Evolutionary conservation across 2,329 filamentous ascomycete species (phyloP).

Genomic region (Cercospora sojina): DNA sequence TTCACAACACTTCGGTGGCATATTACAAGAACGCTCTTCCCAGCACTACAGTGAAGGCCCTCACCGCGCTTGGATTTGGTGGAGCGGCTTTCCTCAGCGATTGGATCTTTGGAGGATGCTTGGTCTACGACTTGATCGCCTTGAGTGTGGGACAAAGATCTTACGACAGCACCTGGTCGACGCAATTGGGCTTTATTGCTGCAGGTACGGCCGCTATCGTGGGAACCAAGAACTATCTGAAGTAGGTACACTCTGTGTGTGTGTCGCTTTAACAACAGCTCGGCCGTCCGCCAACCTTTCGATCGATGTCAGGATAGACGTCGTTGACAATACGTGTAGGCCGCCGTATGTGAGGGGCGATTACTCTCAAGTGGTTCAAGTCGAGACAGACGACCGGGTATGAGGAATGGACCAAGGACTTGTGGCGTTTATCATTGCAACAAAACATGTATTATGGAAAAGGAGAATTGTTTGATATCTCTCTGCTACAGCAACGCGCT

Average conservation of each 20-base stretch:
- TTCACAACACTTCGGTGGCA: conserved; percentile 59
- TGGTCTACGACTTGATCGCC: conserved; percentile 59
- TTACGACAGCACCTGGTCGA: conserved; percentile 50
- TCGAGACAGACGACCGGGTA: conserved; percentile 32
- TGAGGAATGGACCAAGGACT: neutral
- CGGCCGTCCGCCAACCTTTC: conserved; percentile 2
- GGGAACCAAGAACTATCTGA: conserved; percentile 51
- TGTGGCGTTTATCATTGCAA: neutral
- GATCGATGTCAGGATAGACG: neutral
- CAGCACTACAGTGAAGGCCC: conserved; percentile 48
- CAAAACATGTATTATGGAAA: neutral
- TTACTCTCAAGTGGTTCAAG: conserved; percentile 31
- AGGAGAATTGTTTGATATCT: neutral
- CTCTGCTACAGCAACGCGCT: neutral
- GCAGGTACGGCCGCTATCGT: conserved; percentile 55
- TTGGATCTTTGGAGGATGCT: conserved; percentile 60
- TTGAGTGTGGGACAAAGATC: conserved; percentile 57
- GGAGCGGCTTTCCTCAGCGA: conserved; percentile 53
- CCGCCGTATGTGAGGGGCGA: conserved; percentile 35
- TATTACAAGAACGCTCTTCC: conserved; percentile 54
- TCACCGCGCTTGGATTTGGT: conserved; percentile 57
- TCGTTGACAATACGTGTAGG: conserved; percentile 24
- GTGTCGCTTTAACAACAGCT: neutral
- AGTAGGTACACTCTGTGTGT: conserved; percentile 44
- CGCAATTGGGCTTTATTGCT: conserved; percentile 53